phyloP scores from a whole-genome alignment of 495 filamentous ascomycete genomes.

The Penicillium flavigenum region DNA sequence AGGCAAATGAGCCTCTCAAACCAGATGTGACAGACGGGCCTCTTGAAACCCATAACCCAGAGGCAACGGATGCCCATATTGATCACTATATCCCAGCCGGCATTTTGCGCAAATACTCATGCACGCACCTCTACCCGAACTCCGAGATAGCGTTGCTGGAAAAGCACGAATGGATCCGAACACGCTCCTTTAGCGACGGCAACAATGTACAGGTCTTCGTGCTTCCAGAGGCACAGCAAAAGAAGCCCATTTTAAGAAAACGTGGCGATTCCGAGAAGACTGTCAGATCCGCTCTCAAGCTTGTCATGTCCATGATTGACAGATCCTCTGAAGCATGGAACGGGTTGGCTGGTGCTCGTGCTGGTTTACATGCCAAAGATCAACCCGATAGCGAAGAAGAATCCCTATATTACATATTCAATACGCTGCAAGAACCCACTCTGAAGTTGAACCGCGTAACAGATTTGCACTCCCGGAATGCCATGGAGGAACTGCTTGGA shows the following conservation, averaged over 20 bases:
- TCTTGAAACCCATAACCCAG: not conserved
- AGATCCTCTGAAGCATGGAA: constrained; percentile 56
- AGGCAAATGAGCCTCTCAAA: not conserved
- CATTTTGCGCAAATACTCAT: constrained; percentile 7
- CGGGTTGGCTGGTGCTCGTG: constrained; percentile 30
- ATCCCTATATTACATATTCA: constrained; percentile 83
- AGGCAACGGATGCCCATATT: not conserved
- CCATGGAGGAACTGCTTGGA: constrained; percentile 62
- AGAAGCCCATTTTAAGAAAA: constrained; percentile 22
- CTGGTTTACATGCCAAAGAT: constrained; percentile 9
- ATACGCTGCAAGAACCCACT: constrained; percentile 71
- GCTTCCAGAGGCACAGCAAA: constrained; percentile 58
- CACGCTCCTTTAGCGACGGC: constrained; percentile 15
- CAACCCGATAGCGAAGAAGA: constrained; percentile 34
- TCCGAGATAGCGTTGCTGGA: constrained; percentile 30
- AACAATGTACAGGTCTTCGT: constrained; percentile 58
- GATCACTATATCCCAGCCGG: constrained; percentile 18
- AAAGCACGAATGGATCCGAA: constrained; percentile 37
- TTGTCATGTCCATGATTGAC: constrained; percentile 58
- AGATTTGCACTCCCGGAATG: constrained; percentile 55
- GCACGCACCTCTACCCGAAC: constrained; percentile 12
- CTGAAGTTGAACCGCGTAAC: constrained; percentile 53
- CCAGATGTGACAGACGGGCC: no score
- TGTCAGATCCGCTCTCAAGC: constrained; percentile 46
- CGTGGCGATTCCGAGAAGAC: no score